phyloP scores from a whole-genome alignment of 208 protist species.

The Willaertia magna region DNA sequence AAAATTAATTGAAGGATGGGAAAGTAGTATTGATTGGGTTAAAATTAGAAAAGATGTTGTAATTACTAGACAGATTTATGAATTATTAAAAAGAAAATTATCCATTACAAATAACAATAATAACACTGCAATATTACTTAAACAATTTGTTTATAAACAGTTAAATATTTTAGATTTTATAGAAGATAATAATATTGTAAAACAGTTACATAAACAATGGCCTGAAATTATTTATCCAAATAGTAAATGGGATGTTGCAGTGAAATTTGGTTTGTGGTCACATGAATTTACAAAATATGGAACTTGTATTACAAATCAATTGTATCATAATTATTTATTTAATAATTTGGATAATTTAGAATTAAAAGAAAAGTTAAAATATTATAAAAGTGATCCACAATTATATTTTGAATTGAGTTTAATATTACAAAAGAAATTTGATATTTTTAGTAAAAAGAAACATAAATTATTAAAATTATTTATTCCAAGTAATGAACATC shows the following conservation, averaged over 20 bases:
- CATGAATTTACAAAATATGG: background rate
- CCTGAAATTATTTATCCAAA: background rate
- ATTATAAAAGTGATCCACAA: background rate
- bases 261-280: background rate
- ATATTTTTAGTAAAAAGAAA: background rate
- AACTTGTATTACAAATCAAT: background rate
- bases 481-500: background rate
- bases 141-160: background rate
- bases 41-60: background rate
- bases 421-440: background rate
- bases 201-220: background rate
- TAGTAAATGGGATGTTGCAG: background rate
- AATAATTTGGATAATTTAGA: background rate
- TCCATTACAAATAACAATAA: background rate
- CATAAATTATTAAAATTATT: background rate
- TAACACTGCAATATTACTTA: no score
- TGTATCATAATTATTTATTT: background rate
- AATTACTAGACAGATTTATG: background rate
- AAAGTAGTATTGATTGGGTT: no score
- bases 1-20: background rate
- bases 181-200: background rate
- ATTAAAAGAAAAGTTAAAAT: background rate
- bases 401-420: background rate
- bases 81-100: background rate
- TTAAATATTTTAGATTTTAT: background rate